Evolutionary conservation across 352 stramenopile species (phyloP), one percentile per base, ranked within the genome.

Genomic region (Aphanomyces astaci): DNA sequence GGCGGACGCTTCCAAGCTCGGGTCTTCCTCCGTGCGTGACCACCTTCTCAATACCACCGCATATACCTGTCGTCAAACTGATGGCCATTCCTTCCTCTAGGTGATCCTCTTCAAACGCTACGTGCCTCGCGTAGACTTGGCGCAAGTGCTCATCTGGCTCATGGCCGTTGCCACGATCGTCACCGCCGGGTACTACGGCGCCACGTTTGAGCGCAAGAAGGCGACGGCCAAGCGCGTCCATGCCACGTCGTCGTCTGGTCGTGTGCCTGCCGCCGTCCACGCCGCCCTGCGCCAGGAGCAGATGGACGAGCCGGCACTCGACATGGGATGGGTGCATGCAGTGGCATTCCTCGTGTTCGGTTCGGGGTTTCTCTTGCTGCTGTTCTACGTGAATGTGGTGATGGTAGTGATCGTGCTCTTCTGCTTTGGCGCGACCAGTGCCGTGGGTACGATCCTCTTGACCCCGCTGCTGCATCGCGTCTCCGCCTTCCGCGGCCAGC

Each of bases 361-460:
- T 5, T 82, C 78, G 0, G 54, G 79, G 3, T 87, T 89, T 62
- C 73, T 92, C 54, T 86, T 78, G 15, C 30, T 90, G 1, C 81
- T 90, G 4, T 92, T 88, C 71, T 92, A 81, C 52, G 72, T 90
- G 24, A 88, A 89, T 40, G 71, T 88, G 49, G 75, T 73, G 68
- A 80, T 92, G 57, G 81, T 91, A 15, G 76, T 94, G n/a, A 76
- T 92, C 31, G 74, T 88, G 39, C 59, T 84, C 13, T 92, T 90
- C 56, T 75, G 75, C 27, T 72, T 92, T 64, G 78, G 77, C 45
- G 72, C 82, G 39, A 76, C 90, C 27, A 85, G 74, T 39, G 79
- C 75, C 46, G 78, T 73, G 3, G 88, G 82, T 60, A 71, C 80
- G 40, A 75, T 80, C 43, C 71, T 94, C 13, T 90, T 80, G 78